Evolutionary conservation across 2,329 filamentous ascomycete species (phyloP).

Genomic region (Ascochyta clinopodiicola): DNA sequence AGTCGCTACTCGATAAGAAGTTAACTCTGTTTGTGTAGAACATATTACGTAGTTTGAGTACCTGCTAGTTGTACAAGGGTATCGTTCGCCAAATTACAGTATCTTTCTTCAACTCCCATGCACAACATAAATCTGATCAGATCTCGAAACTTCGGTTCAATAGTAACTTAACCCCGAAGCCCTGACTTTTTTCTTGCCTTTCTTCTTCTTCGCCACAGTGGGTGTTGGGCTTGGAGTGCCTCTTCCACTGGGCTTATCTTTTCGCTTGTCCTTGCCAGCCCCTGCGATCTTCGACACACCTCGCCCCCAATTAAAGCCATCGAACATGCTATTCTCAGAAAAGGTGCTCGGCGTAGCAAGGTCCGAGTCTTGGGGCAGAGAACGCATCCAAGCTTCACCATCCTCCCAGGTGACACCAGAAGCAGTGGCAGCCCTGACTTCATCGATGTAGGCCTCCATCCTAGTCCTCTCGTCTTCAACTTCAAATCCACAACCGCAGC

Average conservation of each 20-base stretch:
- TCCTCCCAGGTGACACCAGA: constrained; percentile 38
- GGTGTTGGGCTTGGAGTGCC: constrained; percentile 19
- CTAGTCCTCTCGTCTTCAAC: constrained; percentile 32
- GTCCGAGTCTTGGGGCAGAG: constrained; percentile 23
- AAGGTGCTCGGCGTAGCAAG: constrained; percentile 27
- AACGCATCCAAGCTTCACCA: constrained; percentile 30
- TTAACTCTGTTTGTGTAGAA: neutral
- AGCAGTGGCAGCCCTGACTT: constrained; percentile 34
- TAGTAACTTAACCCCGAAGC: constrained; percentile 41
- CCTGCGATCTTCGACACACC: constrained; percentile 23
- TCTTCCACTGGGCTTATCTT: constrained; percentile 19
- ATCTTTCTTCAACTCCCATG: neutral
- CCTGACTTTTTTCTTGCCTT: constrained; percentile 33
- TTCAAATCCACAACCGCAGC: constrained; percentile 39
- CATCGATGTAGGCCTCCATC: constrained; percentile 41
- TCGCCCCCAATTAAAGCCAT: constrained; percentile 28
- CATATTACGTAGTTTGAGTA: neutral
- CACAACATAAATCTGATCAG: neutral
- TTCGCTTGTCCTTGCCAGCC: constrained; percentile 15
- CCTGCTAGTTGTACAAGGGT: constrained; percentile 12
- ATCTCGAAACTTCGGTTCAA: constrained; percentile 6
- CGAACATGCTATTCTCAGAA: constrained; percentile 21
- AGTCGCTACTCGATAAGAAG: neutral
- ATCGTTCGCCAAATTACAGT: constrained; percentile 8
- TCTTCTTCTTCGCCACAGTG: constrained; percentile 28